A percentile compares a stretch with the other conserved stretches of the same genome.
phyloP scores from a whole-genome alignment of 2,329 filamentous ascomycete species.

The Talaromyces sp. region DNA sequence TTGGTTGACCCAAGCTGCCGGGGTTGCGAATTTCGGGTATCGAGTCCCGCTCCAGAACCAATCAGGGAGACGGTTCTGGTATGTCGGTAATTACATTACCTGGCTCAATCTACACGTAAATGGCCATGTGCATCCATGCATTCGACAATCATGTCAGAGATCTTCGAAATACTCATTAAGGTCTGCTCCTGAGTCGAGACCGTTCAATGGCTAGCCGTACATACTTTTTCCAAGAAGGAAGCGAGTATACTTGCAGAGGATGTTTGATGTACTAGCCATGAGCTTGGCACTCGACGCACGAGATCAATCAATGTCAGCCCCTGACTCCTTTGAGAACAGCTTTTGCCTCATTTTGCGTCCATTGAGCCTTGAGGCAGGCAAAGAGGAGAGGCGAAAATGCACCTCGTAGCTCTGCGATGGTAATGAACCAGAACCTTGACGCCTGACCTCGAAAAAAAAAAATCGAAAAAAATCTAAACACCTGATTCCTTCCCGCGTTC shows the following conservation, averaged over 20 bases:
- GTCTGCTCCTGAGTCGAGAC: background rate
- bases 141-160: background rate
- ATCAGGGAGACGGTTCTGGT: background rate
- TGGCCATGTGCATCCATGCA: background rate
- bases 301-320: constrained; percentile 3
- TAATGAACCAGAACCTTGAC: constrained; percentile 1
- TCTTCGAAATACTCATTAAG: background rate
- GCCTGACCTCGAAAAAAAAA: constrained; percentile 10
- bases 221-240: background rate
- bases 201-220: background rate
- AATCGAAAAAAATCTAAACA: background rate
- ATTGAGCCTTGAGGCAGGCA: background rate
- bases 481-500: constrained; percentile 6
- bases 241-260: background rate
- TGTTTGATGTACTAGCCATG: background rate
- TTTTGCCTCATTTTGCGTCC: background rate
- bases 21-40: constrained; percentile 2
- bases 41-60: background rate
- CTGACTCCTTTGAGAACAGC: background rate
- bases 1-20: constrained; percentile 10
- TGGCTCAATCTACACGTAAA: background rate
- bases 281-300: constrained; percentile 3
- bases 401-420: background rate
- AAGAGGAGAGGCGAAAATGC: background rate
- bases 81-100: background rate